Evolutionary conservation across 1,284 basidiomycete species (phyloP), one percentile per base, ranked within the genome.

Genomic region (Leccinum subrobustum): DNA sequence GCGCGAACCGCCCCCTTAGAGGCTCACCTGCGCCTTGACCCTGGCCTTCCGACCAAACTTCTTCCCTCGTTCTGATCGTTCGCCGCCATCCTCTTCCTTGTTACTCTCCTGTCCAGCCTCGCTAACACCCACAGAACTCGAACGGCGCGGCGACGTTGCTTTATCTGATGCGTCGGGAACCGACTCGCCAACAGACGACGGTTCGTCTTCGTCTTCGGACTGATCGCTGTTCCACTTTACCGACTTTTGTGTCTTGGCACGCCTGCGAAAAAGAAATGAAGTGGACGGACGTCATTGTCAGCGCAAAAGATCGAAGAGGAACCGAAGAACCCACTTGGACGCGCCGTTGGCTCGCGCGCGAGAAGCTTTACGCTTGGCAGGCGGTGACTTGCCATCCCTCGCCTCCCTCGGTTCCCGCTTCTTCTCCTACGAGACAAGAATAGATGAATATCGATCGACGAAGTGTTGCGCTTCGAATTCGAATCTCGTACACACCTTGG

Each of bases 1-100:
- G 11, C 11, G 11, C 18, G 42, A 20, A 44, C 18, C 18, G 11
- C 42, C 3, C 33, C 16, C 4, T 12, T 16, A 11, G 3, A 31
- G 14, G 23, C 69, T 54, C 63, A 81, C 81, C 71, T 81, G 80
- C 0, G 81, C 82, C 55, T 77, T 74, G 9, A 72, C 76, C 54
- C 81, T 69, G 9, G 81, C 81, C 48, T 77, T 77, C 54, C 79
- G 67, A 18, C 78, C 73, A 2, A 76, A 70, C 18, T 74, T 68
- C 60, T 69, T 69, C 47, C 65, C 68, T 50, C 73, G 68, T 55
- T 69, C 70, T 11, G 65, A 65, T 50, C 71, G 75, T 56, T 72
- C 70, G 4, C 70, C 74, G 8, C 65, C 68, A 6, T 68, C 70
- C 25, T 76, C 70, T 51, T 73, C 72, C 14, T 70, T 73, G 16